A percentile compares a stretch with the other conserved stretches of the same genome.
These are phyloP conservation scores for Sarocladium brachiariae DNA, from an alignment of 2,329 filamentous ascomycete species.

Conservation along the genomic window DNA sequence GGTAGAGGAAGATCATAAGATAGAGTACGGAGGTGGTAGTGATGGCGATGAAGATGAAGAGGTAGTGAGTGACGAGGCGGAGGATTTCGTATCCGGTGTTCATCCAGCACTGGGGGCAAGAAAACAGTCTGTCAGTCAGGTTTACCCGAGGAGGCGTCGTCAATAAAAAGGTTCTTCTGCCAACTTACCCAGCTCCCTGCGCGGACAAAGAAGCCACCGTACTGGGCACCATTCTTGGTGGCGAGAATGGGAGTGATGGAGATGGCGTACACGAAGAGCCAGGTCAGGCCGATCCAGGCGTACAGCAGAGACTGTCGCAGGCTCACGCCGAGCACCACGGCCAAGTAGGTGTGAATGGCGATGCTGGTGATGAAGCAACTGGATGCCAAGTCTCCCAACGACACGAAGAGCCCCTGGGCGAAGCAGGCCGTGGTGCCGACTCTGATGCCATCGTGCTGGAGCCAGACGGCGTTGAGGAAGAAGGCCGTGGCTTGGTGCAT, in stretches of 20 bases:
- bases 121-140: too few species aligned
- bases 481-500: constrained; percentile 60
- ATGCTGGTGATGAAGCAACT: constrained; percentile 62
- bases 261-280: constrained; percentile 53
- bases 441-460: constrained; percentile 44
- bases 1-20: constrained; percentile 31
- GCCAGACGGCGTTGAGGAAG: constrained; percentile 54
- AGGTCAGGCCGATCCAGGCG: constrained; percentile 38
- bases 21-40: constrained; percentile 32
- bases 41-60: constrained; percentile 51
- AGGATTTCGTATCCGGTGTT: constrained; percentile 45
- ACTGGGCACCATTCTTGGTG: constrained; percentile 33
- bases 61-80: constrained; percentile 55
- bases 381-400: constrained; percentile 57
- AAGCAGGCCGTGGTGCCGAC: constrained; percentile 50
- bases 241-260: constrained; percentile 43
- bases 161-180: too few species aligned
- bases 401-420: constrained; percentile 62
- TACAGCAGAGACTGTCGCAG: constrained; percentile 46
- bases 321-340: constrained; percentile 49
- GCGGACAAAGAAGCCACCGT: constrained; percentile 51
- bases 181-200: constrained; percentile 55
- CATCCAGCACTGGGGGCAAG: constrained; percentile 65
- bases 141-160: too few species aligned
- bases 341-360: constrained; percentile 59